Evolutionary conservation across 768 basidiomycete species (phyloP), one percentile per base, ranked within the genome.

Genomic region (Naganishia onofrii): DNA sequence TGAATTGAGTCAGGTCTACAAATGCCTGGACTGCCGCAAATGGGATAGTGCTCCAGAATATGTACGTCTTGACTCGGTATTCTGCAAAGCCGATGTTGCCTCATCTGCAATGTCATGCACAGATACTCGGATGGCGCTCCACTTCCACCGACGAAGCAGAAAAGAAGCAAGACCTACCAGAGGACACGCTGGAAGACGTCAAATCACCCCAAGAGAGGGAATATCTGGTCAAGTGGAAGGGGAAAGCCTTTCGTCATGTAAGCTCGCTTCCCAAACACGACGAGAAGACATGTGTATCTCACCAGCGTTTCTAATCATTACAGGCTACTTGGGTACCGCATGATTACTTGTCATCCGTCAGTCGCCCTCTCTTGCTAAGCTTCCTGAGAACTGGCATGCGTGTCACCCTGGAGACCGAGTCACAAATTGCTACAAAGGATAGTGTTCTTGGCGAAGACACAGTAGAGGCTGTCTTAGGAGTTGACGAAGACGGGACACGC

Each of bases 51-150:
- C 60, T 26, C 67, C 55, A 21, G 67, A 68, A 38, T 46, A 44
- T 26, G 55, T 32, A 28, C 42, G 55, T n/a, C 4, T 1, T 5
- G 28, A 1, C 54, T 9, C 15, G 7, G 34, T 42, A 3, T 21
- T 12, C 31, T 34, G 36, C 42, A 26, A 7, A 28, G 28, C 9
- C 51, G 13, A 29, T 28, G 6, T 26, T 38, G 36, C 12, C 8
- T 60, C 54, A 67, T 44, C 66, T 12, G 46, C 48, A 12, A 46
- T 31, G 0, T 58, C 15, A 4, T 23, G 2, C 6, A 28, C 53
- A 89, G 81, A 91, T 97, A 72, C 84, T 96, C 51, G 94, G 93
- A 1, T 96, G 94, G 94, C 85, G 93, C 32, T 89, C 91, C 5
- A 89, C 87, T 76, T 91, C 92, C 29, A 80, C 85, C 0, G 84